phyloP scores from a whole-genome alignment of 208 protist species.

The Spongospora subterranea region DNA sequence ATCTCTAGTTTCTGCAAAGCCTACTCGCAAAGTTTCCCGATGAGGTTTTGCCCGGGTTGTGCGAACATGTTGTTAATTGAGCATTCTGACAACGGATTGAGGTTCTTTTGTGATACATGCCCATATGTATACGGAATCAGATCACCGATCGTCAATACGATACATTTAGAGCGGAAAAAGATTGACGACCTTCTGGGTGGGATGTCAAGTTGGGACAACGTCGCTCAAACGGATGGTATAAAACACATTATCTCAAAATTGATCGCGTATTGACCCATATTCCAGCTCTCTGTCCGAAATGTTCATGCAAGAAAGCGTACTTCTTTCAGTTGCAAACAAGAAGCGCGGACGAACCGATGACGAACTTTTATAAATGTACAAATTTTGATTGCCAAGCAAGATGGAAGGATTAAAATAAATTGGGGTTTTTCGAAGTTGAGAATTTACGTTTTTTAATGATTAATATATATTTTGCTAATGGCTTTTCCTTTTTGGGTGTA shows the following conservation, averaged over 20 bases:
- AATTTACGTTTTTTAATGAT: background rate
- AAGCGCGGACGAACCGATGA: conserved; percentile 95
- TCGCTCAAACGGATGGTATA: conserved; percentile 67
- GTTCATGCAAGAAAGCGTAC: conserved; percentile 83
- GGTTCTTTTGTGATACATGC: conserved; percentile 71
- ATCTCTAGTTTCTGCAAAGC: too few relatives aligned
- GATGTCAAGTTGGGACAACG: conserved; percentile 70
- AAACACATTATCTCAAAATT: background rate
- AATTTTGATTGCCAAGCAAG: conserved; percentile 5
- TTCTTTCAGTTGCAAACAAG: conserved; percentile 95
- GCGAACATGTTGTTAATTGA: conserved; percentile 66
- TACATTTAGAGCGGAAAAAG: conserved; percentile 62
- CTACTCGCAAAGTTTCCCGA: too few relatives aligned
- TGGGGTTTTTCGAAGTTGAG: background rate
- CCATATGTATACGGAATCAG: conserved; percentile 69
- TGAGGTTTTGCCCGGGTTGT: conserved; percentile 68
- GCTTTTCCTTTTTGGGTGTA: too few relatives aligned
- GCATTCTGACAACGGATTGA: background rate
- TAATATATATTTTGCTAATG: background rate
- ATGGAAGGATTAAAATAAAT: conserved; percentile 56
- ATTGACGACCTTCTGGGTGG: conserved; percentile 73
- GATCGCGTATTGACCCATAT: background rate
- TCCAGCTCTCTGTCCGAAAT: conserved; percentile 75
- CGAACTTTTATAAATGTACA: conserved; percentile 87
- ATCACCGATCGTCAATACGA: conserved; percentile 56